Conservation (phyloP, 768 basidiomycete species). For the Termitomyces sp. region DNA sequence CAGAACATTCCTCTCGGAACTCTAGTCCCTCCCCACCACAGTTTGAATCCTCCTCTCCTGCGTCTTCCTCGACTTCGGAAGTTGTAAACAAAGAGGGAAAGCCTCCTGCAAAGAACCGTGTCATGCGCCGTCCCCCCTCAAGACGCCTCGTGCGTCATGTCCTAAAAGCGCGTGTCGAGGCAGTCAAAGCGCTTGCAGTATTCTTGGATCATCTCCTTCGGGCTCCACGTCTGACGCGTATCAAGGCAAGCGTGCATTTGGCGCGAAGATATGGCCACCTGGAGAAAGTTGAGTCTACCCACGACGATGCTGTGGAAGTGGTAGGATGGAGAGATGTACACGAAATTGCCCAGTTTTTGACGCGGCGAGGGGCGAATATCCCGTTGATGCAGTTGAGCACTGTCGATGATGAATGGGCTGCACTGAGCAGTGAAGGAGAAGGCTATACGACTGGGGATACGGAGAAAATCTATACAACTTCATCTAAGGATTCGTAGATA, state of each 20-base stretch:
- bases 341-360: conserved; percentile 73
- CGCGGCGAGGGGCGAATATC: conserved; percentile 67
- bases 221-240: conserved; percentile 29
- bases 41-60: conserved; percentile 12
- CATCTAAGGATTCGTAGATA: conserved; percentile 2
- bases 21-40: conserved; percentile 13
- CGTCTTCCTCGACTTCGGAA: conserved; percentile 11
- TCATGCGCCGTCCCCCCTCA: conserved; percentile 56
- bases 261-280: conserved; percentile 44
- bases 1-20: conserved; percentile 15
- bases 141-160: conserved; percentile 87
- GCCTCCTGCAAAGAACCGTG: conserved; percentile 32
- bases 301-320: conserved; percentile 19
- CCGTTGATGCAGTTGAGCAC: conserved; percentile 39
- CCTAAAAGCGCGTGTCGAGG: conserved; percentile 78
- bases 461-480: conserved; percentile 11
- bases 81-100: conserved; percentile 24
- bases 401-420: conserved; percentile 66
- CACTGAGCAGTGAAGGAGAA: conserved; percentile 56
- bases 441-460: conserved; percentile 27
- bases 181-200: conserved; percentile 65
- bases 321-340: conserved; percentile 58
- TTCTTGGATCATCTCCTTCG: conserved; percentile 64
- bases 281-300: conserved; percentile 26
- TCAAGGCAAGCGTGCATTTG: conserved; percentile 40